Evolutionary conservation across 2,329 filamentous ascomycete genomes (phyloP).

Genomic region (Curvularia sp.): DNA sequence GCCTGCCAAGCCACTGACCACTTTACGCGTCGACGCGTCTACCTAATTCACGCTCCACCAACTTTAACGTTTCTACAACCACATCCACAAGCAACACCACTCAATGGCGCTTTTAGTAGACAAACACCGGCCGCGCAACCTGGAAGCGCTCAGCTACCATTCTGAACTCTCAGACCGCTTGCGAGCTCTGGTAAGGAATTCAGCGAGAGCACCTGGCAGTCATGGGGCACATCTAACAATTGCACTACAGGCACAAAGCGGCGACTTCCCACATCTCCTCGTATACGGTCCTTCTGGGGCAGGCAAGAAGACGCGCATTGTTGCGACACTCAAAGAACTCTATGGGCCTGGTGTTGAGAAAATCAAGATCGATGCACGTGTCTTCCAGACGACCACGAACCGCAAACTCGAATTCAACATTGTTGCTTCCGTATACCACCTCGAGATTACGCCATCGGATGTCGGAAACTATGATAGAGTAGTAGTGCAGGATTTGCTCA

Average conservation of each 20-base stretch:
- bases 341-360: constrained; percentile 98
- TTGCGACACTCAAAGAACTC: constrained; percentile 91
- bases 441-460: constrained; percentile 97
- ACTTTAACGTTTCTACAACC: constrained; percentile 14
- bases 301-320: constrained; percentile 96
- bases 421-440: constrained; percentile 93
- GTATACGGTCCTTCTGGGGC: constrained; percentile 96
- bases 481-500: constrained; percentile 92
- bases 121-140: constrained; percentile 72
- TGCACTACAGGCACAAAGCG: constrained; percentile 78
- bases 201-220: constrained; percentile 9
- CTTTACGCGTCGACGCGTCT: constrained; percentile 46
- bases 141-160: constrained; percentile 85
- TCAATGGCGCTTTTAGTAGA: constrained; percentile 70
- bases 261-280: constrained; percentile 96
- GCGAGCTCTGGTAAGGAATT: constrained; percentile 73
- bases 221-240: constrained; percentile 16
- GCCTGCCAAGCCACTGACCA: constrained; percentile 29
- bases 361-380: constrained; percentile 97
- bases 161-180: constrained; percentile 85
- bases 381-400: constrained; percentile 94
- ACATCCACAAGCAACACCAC: constrained; percentile 13
- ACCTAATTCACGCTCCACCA: constrained; percentile 14
- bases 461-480: constrained; percentile 97
- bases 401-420: constrained; percentile 99